Conservation (phyloP, 805 yeast species). For the Wickerhamomyces canadensis region DNA sequence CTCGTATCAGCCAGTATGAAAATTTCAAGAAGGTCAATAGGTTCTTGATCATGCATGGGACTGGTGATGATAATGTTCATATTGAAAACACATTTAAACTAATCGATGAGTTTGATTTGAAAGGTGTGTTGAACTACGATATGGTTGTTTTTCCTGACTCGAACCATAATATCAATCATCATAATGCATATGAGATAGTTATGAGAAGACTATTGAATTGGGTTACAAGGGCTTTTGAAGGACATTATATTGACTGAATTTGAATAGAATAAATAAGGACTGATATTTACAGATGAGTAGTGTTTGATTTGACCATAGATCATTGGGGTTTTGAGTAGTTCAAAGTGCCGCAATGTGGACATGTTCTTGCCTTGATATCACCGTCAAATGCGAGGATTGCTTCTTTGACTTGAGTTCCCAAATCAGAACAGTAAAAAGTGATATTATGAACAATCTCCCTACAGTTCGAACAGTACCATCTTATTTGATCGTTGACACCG, state of each 20-base stretch:
- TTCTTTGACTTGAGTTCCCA: constrained; percentile 86
- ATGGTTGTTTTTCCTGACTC: constrained; percentile 90
- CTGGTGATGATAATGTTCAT: constrained; percentile 83
- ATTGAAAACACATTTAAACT: constrained; percentile 62
- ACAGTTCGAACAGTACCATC: constrained; percentile 87
- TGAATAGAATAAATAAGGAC: background rate
- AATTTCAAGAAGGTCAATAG: constrained; percentile 44
- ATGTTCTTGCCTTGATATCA: constrained; percentile 60
- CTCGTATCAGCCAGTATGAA: constrained; percentile 38
- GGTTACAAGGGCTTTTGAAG: constrained; percentile 55
- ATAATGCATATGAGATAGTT: constrained; percentile 73
- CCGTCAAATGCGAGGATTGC: constrained; percentile 70
- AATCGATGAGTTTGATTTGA: constrained; percentile 50
- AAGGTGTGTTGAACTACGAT: constrained; percentile 68
- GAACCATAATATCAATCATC: constrained; percentile 74
- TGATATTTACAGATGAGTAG: too few relatives aligned
- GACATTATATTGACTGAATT: constrained; percentile 22
- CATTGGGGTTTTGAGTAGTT: constrained; percentile 59
- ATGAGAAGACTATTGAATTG: constrained; percentile 67
- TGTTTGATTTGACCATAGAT: too few relatives aligned
- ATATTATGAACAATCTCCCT: constrained; percentile 57
- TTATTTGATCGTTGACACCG: constrained; percentile 60
- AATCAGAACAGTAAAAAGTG: constrained; percentile 69
- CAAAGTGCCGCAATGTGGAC: constrained; percentile 67
- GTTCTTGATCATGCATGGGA: constrained; percentile 73